Conservation (phyloP, 139 green algal species). For the Chlorella sp. region DNA sequence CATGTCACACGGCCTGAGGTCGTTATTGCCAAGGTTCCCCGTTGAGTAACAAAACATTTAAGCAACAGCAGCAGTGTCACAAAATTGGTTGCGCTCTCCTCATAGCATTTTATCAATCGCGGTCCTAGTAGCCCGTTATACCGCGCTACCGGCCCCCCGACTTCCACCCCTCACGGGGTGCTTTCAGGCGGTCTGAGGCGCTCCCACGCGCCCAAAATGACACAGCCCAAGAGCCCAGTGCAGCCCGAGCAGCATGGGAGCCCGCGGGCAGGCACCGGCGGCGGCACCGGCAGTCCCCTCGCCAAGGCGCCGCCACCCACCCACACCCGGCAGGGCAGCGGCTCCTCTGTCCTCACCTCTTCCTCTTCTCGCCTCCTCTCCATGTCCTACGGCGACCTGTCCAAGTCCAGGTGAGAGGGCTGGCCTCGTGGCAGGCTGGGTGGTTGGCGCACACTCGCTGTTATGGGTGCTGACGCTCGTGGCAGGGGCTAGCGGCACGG, state of each 20-base stretch:
- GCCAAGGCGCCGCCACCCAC: not conserved
- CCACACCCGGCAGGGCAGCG: not conserved
- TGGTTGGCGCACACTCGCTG: no score
- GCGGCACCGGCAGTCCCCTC: not conserved
- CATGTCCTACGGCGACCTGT: conserved; percentile 34
- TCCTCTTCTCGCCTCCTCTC: conserved; percentile 20
- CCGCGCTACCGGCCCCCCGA: no score
- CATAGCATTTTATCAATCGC: no score
- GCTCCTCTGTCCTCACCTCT: not conserved
- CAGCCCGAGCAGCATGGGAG: not conserved
- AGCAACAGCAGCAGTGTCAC: not conserved
- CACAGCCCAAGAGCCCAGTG: not conserved
- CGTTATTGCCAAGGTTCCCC: no score
- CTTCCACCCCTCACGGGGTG: no score
- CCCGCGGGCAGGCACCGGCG: not conserved
- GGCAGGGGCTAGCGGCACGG: no score
- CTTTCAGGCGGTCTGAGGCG: not conserved
- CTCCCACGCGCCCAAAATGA: not conserved
- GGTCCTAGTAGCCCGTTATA: no score
- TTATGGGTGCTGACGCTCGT: no score
- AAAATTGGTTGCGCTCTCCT: not conserved
- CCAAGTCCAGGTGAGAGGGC: not conserved
- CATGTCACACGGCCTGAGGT: no score
- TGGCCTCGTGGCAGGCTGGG: no score
- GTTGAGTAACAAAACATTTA: no score